Evolutionary conservation across 768 basidiomycete species (phyloP).

Genomic region (Amanita rubescens): DNA sequence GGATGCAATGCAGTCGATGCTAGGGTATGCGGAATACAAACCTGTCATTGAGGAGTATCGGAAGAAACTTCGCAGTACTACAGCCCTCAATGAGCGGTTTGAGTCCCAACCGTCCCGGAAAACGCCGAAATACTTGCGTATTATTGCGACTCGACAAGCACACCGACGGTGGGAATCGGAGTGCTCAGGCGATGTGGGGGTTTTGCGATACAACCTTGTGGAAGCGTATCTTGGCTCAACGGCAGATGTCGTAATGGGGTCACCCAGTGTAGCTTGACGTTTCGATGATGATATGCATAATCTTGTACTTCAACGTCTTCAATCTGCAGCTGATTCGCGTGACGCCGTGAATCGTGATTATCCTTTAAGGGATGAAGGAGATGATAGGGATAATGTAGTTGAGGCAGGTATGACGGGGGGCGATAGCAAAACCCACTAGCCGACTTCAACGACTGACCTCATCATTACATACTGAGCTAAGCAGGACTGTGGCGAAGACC

Average conservation of each 20-base stretch:
- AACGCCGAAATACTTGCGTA: conserved; percentile 1
- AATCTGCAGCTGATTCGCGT: too few species aligned
- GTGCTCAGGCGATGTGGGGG: conserved; percentile 5
- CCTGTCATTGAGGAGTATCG: conserved; percentile 9
- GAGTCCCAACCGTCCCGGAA: not conserved
- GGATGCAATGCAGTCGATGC: conserved; percentile 4
- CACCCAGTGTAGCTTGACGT: conserved; percentile 1
- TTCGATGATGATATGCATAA: not conserved
- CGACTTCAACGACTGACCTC: too few species aligned
- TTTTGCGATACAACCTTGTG: conserved; percentile 9
- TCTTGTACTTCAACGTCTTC: not conserved
- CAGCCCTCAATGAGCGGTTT: not conserved
- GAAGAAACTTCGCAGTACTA: conserved; percentile 9
- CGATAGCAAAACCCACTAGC: too few species aligned
- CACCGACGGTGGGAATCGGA: conserved; percentile 7
- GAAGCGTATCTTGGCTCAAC: not conserved
- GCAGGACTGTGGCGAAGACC: too few species aligned
- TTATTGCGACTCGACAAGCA: conserved; percentile 6
- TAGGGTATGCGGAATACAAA: conserved; percentile 7
- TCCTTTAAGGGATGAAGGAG: not conserved
- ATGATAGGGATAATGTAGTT: too few species aligned
- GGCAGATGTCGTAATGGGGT: not conserved
- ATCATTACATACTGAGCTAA: too few species aligned
- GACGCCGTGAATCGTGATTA: not conserved
- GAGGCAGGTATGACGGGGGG: too few species aligned